These are phyloP conservation scores for Pyronema omphalodes DNA, from an alignment of 495 filamentous ascomycete species.

Conservation along the genomic window DNA sequence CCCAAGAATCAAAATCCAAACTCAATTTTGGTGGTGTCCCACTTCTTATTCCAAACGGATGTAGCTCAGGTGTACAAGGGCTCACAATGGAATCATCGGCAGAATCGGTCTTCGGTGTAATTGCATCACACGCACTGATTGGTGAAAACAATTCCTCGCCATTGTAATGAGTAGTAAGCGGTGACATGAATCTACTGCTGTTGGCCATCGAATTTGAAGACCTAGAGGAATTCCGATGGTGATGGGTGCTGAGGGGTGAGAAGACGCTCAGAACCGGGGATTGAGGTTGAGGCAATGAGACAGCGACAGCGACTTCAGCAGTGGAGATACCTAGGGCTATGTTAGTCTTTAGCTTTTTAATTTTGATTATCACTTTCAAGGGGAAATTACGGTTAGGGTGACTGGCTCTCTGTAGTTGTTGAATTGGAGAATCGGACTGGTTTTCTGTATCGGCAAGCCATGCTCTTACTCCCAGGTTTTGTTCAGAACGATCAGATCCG, in stretches of 20 bases:
- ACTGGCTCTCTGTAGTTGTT: neutral
- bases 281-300: neutral
- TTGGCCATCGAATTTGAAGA: neutral
- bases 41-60: too few relatives aligned
- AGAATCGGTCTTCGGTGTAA: neutral
- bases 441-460: neutral
- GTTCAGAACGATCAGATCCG: too few relatives aligned
- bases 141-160: neutral
- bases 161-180: neutral
- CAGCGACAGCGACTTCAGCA: neutral
- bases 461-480: neutral
- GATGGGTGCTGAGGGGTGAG: neutral
- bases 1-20: neutral
- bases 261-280: neutral
- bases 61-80: too few relatives aligned
- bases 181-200: neutral
- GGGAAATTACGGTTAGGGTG: neutral
- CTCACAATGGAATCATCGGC: neutral
- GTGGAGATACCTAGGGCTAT: neutral
- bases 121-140: neutral
- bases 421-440: neutral
- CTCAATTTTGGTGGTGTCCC: neutral
- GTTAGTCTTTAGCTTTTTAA: neutral
- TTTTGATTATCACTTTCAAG: neutral
- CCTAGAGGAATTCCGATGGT: neutral